Percentiles rank a stretch among this genome's conserved stretches.
Conservation (phyloP, 306 rosid genomes). For the Inga laurina region DNA sequence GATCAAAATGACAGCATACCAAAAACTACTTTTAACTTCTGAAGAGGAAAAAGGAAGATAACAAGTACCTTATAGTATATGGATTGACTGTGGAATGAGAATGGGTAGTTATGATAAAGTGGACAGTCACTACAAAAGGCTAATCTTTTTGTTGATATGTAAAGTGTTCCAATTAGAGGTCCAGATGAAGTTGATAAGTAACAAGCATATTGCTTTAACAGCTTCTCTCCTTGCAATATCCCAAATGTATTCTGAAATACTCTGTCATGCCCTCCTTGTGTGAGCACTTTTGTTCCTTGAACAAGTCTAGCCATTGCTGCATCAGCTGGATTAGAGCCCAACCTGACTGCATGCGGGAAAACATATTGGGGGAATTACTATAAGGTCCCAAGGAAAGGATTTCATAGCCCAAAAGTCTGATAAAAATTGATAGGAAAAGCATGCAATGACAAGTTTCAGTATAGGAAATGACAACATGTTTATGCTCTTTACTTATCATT, state of each 20-base stretch:
- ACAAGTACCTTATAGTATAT: conserved; percentile 63
- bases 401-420: too few relatives aligned
- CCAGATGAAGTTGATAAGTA: conserved; percentile 62
- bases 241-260: conserved; percentile 63
- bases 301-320: conserved; percentile 73
- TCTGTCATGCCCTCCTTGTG: conserved; percentile 66
- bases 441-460: too few relatives aligned
- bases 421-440: too few relatives aligned
- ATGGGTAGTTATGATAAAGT: conserved; percentile 43
- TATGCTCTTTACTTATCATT: too few relatives aligned
- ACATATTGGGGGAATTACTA: background rate
- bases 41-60: background rate
- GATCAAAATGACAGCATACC: background rate
- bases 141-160: conserved; percentile 57
- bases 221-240: conserved; percentile 56
- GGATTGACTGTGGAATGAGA: conserved; percentile 47
- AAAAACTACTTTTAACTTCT: background rate
- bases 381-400: too few relatives aligned
- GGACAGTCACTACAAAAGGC: conserved; percentile 84
- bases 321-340: conserved; percentile 56
- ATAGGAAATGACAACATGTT: too few relatives aligned
- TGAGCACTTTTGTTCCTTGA: conserved; percentile 61
- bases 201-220: conserved; percentile 63
- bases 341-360: conserved; percentile 48
- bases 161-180: conserved; percentile 71